Base-by-base conservation (phyloP, 371 early-diverging fungal species). In the Mucor sp. region DNA sequence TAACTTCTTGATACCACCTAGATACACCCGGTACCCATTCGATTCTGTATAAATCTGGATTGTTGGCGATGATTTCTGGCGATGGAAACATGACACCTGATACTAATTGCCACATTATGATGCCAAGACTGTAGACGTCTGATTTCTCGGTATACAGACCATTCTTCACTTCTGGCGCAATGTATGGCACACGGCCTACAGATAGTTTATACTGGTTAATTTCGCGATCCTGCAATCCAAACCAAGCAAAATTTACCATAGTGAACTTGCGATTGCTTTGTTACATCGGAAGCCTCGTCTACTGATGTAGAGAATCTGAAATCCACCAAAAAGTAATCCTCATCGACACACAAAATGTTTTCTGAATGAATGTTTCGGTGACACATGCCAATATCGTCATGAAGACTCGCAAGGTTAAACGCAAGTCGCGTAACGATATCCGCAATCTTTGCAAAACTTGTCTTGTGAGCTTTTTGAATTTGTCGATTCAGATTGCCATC, bases 131-230 rank as follows among this genome's bases (percentile, higher is more conserved):
- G 53, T 76, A 81, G 7, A 81, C 69, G 23, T 81, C 77, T 9
- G 79, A 71, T 37, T 68, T 72, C 15, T 70, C 76, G 14, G 81
- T 84, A 47, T 79, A 83, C 4, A 71, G 69, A 3, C 77, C 72
- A 7, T 60, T 33, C 57, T 74, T 59, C 6, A 87, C 76, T 64
- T 87, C 87, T 0, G 87, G 87, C 4, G 87, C 85, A 50, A 85
- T 84, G 59, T 85, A 87, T 9, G 87, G 87, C 5, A 85, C 71
- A n/a, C 80, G 66, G 1, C 64, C 64, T 64, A 33, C 4, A 4
- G 1, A 11, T 44, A 48, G 58, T n/a, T 33, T 0, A 57, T 12
- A 41, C 4, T 11, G 6, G 60, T 12, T 53, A 12, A 32, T 41
- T 17, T 14, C 21, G 57, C 17, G 9, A 33, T 27, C 7, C 41